Base-by-base conservation (phyloP, 805 yeast species). In the Cyberlindnera maritima region DNA sequence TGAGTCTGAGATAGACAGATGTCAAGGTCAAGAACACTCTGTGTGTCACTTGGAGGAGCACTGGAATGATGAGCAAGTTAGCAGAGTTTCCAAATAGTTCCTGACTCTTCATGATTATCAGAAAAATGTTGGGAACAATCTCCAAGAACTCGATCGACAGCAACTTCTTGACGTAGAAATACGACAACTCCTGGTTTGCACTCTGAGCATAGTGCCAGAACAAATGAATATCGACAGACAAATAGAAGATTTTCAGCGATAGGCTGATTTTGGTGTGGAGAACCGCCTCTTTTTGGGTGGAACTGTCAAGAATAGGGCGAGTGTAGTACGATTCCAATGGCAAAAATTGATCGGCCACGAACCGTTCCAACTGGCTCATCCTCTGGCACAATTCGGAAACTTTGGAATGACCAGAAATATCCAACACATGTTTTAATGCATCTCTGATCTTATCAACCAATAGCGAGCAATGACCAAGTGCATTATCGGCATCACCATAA, bases 1-100 rank as follows among this genome's bases (percentile, higher is more conserved):
- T 41, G 33, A 49, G 39, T 29, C 49, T 41, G 23, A 45, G 34
- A n/a, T 45, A 45, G 2, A 49, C 29, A 10, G 52, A 49, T 3
- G 32, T 23, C 2, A 39, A 9, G 25, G 14, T 39, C 12, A 44
- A 20, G 26, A 45, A 32, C 13, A 21, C 10, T 36, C 52, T 41
- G 34, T 45, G 46, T 3, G 33, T 39, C 12, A 45, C 38, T 31
- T 44, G 46, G 1, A 42, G 33, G 4, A 36, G 3, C 15, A 4
- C 12, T 29, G 50, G 50, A 15, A 43, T 39, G n/a, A 43, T 18
- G 6, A 47, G 25, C 14, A 47, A n/a, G 18, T 39, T 36, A 3
- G 38, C 32, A 9, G 31, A n/a, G 4, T 8, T 15, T n/a, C 46
- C 50, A 8, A 38, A 20, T 2, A 23, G 15, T 12, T 39, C 44